Evolutionary conservation across 2,329 filamentous ascomycete species (phyloP).

Genomic region (Helotiales sp.): DNA sequence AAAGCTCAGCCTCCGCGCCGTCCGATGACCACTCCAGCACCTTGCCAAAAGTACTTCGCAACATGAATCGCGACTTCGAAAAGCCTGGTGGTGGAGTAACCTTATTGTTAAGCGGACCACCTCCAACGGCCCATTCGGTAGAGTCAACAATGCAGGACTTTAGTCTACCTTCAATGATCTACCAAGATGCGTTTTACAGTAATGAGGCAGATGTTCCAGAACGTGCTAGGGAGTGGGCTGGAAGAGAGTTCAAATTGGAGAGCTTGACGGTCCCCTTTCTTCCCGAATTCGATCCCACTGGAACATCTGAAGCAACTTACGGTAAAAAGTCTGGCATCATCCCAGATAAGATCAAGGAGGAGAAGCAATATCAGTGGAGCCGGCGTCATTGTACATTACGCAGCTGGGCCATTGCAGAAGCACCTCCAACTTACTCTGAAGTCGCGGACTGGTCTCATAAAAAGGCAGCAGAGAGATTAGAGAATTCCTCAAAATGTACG

Average conservation of each 20-base stretch:
- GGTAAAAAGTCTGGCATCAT: constrained; percentile 50
- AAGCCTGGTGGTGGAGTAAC: constrained; percentile 11
- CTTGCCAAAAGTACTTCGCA: constrained; percentile 12
- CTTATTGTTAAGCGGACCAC: constrained; percentile 38
- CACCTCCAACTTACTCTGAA: constrained; percentile 69
- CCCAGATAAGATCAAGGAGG: constrained; percentile 52
- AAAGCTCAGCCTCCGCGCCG: neutral
- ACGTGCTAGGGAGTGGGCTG: constrained; percentile 78
- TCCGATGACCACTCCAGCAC: constrained; percentile 2
- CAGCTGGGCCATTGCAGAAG: constrained; percentile 73
- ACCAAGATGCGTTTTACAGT: constrained; percentile 85
- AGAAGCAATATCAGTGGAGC: constrained; percentile 50
- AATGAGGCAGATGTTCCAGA: constrained; percentile 80
- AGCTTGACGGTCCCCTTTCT: constrained; percentile 77
- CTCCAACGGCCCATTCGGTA: constrained; percentile 49
- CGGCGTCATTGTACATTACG: constrained; percentile 60
- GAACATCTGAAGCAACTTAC: constrained; percentile 54
- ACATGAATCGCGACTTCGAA: constrained; percentile 16
- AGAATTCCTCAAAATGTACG: constrained; percentile 1
- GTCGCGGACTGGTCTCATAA: constrained; percentile 68
- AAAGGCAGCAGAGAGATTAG: constrained; percentile 26
- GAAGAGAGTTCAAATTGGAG: constrained; percentile 77
- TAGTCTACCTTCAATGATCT: constrained; percentile 67
- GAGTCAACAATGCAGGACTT: constrained; percentile 55
- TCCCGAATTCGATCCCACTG: constrained; percentile 71